Evolutionary conservation across 148 eudicot genomes (phyloP).

Genomic region (Nyssa sinensis): DNA sequence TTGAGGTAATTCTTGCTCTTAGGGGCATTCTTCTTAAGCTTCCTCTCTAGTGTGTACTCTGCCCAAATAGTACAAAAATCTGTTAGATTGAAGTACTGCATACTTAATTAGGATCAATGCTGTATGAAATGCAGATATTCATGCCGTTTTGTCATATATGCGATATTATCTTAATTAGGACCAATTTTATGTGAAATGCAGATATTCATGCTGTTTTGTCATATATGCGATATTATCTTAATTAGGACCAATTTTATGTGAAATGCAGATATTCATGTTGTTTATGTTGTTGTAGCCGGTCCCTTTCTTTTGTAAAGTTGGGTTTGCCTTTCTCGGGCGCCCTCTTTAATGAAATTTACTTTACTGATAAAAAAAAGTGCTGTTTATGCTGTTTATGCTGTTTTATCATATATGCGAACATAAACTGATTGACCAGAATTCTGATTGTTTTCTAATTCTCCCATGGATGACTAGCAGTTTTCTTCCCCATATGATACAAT

Average conservation of each 20-base stretch:
- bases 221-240: too few relatives aligned
- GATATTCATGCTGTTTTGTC: not conserved
- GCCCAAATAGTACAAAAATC: not conserved
- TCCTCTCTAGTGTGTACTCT: not conserved
- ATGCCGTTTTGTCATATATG: not conserved
- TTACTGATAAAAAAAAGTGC: too few relatives aligned
- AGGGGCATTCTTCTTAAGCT: not conserved
- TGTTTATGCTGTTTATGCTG: too few relatives aligned
- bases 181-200: too few relatives aligned
- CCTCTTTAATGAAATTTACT: too few relatives aligned
- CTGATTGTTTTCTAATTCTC: not conserved
- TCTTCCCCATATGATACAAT: not conserved
- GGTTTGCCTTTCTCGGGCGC: too few relatives aligned
- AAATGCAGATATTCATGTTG: not conserved
- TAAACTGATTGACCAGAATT: not conserved
- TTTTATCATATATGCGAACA: not conserved
- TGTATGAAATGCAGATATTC: not conserved
- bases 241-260: too few relatives aligned
- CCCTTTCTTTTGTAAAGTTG: too few relatives aligned
- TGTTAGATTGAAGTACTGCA: not conserved
- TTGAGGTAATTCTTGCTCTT: constrained; percentile 48
- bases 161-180: too few relatives aligned
- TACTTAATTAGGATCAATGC: not conserved
- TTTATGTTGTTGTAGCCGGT: too few relatives aligned
- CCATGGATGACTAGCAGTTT: not conserved